Evolutionary conservation across 1,284 basidiomycete species (phyloP), one percentile per base, ranked within the genome.

Genomic region (Kalmanozyma brasiliensis): DNA sequence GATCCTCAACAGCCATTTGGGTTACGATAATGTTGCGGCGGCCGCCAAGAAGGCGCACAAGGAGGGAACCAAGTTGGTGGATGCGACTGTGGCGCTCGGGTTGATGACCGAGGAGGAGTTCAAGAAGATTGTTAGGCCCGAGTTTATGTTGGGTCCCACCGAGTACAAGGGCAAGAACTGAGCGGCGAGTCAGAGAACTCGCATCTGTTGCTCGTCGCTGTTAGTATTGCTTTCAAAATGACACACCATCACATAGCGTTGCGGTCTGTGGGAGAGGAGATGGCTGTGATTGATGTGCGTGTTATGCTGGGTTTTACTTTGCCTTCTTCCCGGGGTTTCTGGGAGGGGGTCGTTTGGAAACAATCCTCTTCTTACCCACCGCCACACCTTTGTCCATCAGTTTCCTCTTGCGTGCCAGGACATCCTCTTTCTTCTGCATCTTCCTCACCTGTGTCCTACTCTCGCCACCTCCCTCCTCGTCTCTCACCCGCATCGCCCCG

Each of bases 11-110:
- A 89, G 88, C 77, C 90, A 93, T 80, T 86, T 96, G 58, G 94
- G 94, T 61, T 96, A 95, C 83, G 94, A 96, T 85, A 95, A 96
- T 84, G 95, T 98, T 40, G 96, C 96, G 48, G 94, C 93, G 84
- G 94, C 92, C 74, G 96, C 96, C 36, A 99, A 99, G 88, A 98
- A 98, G 84, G 96, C 96, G 14, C 96, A 98, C 87, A 94, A 91
- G 84, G 94, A 98, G 84, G 96, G 94, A 22, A 92, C 90, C 45
- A 98, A 95, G 46, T 83, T 98, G 82, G 96, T 96, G 86, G 91
- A 94, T 84, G 93, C 95, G 37, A 94, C 94, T 8, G 89, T 98
- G 32, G 84, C 89, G 24, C 87, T 97, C 36, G 92, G 92, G 60
- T 89, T 92, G 83, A 84, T 98, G 78, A 91, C 90, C 1, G 86